phyloP scores from a whole-genome alignment of 805 yeast species.

The Ogataea nitratoaversa region DNA sequence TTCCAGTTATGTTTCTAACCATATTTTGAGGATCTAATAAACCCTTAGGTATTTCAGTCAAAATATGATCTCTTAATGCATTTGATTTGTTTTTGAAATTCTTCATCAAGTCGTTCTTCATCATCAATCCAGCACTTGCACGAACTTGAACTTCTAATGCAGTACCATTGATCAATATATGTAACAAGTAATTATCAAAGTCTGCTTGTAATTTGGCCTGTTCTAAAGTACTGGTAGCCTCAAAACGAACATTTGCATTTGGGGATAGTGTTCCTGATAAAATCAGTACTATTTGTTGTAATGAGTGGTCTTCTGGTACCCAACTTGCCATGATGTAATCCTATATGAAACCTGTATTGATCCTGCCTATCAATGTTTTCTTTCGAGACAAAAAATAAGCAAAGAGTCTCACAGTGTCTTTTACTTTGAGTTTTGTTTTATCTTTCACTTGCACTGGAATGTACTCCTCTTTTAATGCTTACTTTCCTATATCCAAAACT shows the following conservation, averaged over 20 bases:
- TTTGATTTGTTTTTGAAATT: conserved; percentile 27
- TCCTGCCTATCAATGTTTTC: too few species aligned
- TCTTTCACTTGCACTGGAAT: too few species aligned
- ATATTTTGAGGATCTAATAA: conserved; percentile 51
- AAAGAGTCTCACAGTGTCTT: too few species aligned
- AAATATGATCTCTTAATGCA: conserved; percentile 31
- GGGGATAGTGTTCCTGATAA: conserved; percentile 71
- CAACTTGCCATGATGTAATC: conserved; percentile 42
- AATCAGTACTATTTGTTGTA: conserved; percentile 61
- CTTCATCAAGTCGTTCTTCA: conserved; percentile 69
- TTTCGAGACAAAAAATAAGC: too few species aligned
- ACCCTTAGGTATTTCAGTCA: conserved; percentile 39
- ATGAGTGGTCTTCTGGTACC: conserved; percentile 61
- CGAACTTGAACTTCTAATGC: conserved; percentile 52
- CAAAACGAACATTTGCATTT: conserved; percentile 46
- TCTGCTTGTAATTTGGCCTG: conserved; percentile 71
- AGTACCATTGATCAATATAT: conserved; percentile 56
- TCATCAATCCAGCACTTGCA: conserved; percentile 83
- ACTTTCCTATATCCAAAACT: too few species aligned
- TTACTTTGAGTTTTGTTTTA: too few species aligned
- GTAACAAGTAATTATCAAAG: conserved; percentile 73
- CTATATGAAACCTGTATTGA: too few species aligned
- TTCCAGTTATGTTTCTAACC: conserved; percentile 86
- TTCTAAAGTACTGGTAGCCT: conserved; percentile 70
- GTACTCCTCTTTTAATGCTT: too few species aligned